Percentiles rank a stretch among this genome's conserved stretches.
These are phyloP conservation scores for Malania oleifera DNA, from an alignment of 164 flowering plant genomes.

Conservation along the genomic window DNA sequence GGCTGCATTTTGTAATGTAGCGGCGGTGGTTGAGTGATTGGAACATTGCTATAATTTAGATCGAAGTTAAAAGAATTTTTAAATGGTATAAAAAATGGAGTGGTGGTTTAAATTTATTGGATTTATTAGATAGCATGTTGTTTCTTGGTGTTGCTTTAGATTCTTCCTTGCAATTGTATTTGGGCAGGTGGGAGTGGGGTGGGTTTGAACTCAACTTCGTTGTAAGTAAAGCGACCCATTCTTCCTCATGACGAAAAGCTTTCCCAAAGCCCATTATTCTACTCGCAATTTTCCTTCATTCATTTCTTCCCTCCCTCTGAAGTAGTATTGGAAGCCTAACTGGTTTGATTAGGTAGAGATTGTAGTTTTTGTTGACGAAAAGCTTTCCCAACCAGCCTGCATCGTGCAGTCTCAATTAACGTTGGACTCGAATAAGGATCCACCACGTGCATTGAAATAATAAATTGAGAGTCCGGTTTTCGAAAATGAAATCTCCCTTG, in stretches of 20 bases:
- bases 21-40: constrained; percentile 5
- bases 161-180: constrained; percentile 14
- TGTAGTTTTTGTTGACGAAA: background rate
- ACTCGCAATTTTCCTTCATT: background rate
- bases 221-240: constrained; percentile 12
- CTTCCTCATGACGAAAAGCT: constrained; percentile 8
- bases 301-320: too few species aligned
- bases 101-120: constrained; percentile 7
- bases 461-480: too few species aligned
- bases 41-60: background rate
- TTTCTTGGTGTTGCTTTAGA: background rate
- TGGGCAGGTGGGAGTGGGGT: constrained; percentile 21
- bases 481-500: too few species aligned
- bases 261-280: background rate
- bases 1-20: background rate
- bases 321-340: too few species aligned
- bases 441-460: too few species aligned
- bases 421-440: too few species aligned
- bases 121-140: background rate
- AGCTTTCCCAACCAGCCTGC: background rate
- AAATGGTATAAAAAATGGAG: background rate
- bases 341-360: too few species aligned
- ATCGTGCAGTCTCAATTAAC: too few species aligned
- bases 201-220: constrained; percentile 12
- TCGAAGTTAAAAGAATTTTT: background rate